phyloP scores from a whole-genome alignment of 2,329 filamentous ascomycete genomes.

The Tolypocladium cylindrosporum region DNA sequence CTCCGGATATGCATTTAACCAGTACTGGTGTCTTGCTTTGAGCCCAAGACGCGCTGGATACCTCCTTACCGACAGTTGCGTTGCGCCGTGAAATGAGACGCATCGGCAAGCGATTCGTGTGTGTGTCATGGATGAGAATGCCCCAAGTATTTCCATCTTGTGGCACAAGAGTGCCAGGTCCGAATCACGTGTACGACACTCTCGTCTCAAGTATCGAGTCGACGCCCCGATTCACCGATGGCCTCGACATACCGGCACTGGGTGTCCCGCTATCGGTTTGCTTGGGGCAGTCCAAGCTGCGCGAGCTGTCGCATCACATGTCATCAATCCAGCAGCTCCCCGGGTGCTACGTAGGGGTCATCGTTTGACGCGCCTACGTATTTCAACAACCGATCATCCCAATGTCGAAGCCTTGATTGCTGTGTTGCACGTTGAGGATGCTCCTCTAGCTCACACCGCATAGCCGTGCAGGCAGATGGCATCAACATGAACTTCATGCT shows the following conservation, averaged over 20 bases:
- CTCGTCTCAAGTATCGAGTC: not conserved
- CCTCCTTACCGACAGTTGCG: not conserved
- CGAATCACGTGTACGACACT: not conserved
- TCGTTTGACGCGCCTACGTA: not conserved
- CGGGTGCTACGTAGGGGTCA: not conserved
- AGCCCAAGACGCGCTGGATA: not conserved
- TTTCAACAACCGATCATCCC: not conserved
- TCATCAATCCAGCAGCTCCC: not conserved
- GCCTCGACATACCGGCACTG: not conserved
- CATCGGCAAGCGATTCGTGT: not conserved
- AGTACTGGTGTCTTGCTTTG: not conserved
- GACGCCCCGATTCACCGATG: not conserved
- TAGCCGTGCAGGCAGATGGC: constrained; percentile 4
- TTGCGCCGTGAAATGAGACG: not conserved
- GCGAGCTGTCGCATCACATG: constrained; percentile 4
- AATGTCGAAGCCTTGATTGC: not conserved
- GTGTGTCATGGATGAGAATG: not conserved
- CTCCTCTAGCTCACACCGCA: not conserved
- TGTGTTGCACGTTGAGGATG: constrained; percentile 3
- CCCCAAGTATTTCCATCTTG: not conserved
- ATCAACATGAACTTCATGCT: constrained; percentile 4
- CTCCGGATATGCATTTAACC: not conserved
- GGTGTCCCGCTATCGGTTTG: not conserved
- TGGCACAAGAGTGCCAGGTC: not conserved
- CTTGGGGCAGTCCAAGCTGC: not conserved